Evolutionary conservation across 495 filamentous ascomycete species (phyloP).

Genomic region (Annulohypoxylon moriforme): DNA sequence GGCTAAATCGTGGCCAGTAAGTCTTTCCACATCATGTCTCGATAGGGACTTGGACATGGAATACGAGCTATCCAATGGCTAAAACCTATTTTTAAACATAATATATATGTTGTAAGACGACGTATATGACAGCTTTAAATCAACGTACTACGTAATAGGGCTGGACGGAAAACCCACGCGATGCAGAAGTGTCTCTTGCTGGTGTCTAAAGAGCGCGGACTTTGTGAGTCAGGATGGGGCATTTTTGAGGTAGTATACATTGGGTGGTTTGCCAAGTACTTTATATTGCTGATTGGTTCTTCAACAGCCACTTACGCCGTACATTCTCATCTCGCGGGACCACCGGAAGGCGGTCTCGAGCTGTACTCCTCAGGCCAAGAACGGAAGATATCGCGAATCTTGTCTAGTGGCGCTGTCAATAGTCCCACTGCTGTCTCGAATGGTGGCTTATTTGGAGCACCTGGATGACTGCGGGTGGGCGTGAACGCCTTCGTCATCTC

Average conservation of each 20-base stretch:
- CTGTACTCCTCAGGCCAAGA: constrained; percentile 30
- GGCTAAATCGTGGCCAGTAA: constrained; percentile 30
- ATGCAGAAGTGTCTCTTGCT: neutral
- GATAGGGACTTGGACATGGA: neutral
- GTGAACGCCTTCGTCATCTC: constrained; percentile 70
- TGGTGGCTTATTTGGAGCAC: constrained; percentile 61
- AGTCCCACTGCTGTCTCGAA: constrained; percentile 63
- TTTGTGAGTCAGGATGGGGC: neutral
- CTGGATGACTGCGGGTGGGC: constrained; percentile 67
- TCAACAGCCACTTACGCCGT: neutral
- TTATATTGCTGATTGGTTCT: neutral
- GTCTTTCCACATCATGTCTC: neutral
- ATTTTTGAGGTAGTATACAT: neutral
- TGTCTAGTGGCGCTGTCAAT: constrained; percentile 64
- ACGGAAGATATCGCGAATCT: constrained; percentile 55
- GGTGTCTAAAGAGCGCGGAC: neutral
- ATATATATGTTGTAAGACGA: constrained; percentile 8
- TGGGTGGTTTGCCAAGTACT: neutral
- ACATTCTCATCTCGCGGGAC: constrained; percentile 20
- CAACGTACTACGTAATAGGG: constrained; percentile 7
- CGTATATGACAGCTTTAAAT: constrained; percentile 1
- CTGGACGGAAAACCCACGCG: neutral
- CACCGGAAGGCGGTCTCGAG: constrained; percentile 14
- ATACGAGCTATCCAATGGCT: constrained; percentile 12
- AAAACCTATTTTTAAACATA: constrained; percentile 19